These are phyloP conservation scores for Arthromyces matolae DNA, from an alignment of 768 basidiomycete species.

Conservation along the genomic window DNA sequence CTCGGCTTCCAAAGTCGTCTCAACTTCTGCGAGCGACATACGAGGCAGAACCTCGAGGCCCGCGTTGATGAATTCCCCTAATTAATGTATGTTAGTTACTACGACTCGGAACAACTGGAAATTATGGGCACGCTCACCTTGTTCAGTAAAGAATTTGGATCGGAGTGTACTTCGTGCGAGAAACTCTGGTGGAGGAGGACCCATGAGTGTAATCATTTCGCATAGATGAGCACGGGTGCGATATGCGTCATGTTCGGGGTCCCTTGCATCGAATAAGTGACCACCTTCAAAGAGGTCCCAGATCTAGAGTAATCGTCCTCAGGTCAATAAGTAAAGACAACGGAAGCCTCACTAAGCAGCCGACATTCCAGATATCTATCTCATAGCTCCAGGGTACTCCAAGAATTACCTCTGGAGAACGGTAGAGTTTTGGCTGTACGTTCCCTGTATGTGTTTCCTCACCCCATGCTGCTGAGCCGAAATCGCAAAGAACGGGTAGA, in stretches of 20 bases:
- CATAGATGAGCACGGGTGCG: background rate
- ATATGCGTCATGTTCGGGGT: background rate
- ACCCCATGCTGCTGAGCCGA: slow-evolving; percentile 19
- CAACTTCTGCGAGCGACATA: background rate
- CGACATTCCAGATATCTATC: slow-evolving; percentile 31
- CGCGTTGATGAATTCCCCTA: background rate
- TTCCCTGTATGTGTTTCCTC: slow-evolving; percentile 4
- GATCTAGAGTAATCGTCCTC: background rate
- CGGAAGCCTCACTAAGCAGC: slow-evolving; percentile 24
- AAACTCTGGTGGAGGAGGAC: slow-evolving; percentile 5
- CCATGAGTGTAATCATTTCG: slow-evolving; percentile 1
- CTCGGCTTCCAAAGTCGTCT: background rate
- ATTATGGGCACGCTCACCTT: background rate
- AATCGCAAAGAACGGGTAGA: slow-evolving; percentile 18
- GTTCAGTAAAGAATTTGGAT: background rate
- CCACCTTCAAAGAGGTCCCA: slow-evolving; percentile 7
- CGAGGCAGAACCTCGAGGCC: background rate
- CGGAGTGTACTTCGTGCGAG: background rate
- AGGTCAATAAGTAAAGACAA: background rate
- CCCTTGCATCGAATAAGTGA: background rate
- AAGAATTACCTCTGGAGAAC: slow-evolving; percentile 28
- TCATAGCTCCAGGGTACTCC: slow-evolving; percentile 20
- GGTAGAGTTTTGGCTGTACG: slow-evolving; percentile 24
- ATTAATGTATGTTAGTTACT: too few relatives aligned
- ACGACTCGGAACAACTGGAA: background rate